Evolutionary conservation across 305 asterid genomes (phyloP).

Genomic region (Fraxinus sp.): DNA sequence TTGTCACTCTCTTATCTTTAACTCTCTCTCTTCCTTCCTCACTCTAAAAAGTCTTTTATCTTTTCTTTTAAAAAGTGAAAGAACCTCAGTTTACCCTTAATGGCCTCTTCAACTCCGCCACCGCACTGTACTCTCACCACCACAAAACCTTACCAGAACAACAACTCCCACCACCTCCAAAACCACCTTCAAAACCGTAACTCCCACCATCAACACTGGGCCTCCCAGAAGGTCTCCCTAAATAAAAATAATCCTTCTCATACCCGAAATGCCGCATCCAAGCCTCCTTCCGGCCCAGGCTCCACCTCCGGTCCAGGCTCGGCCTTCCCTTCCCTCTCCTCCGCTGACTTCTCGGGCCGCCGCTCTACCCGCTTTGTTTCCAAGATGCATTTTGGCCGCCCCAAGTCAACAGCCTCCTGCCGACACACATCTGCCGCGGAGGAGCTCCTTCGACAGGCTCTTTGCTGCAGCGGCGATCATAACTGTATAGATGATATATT

Average conservation of each 20-base stretch:
- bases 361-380: conserved; percentile 90
- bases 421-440: conserved; percentile 77
- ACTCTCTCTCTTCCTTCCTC: neutral
- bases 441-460: conserved; percentile 53
- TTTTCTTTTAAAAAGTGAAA: neutral
- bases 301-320: conserved; percentile 31
- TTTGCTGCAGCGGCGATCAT: conserved; percentile 38
- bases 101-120: conserved; percentile 96
- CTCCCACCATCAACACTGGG: conserved; percentile 41
- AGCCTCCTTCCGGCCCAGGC: conserved; percentile 39
- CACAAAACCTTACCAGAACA: conserved; percentile 67
- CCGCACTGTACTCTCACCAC: conserved; percentile 74
- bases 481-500: conserved; percentile 41
- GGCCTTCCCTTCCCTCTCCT: conserved; percentile 40
- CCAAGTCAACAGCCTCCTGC: conserved; percentile 46
- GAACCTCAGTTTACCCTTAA: conserved; percentile 12
- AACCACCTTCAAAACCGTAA: conserved; percentile 37
- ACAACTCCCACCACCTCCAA: conserved; percentile 42
- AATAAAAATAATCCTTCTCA: conserved; percentile 38
- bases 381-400: conserved; percentile 85
- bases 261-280: conserved; percentile 29
- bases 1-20: neutral
- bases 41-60: neutral
- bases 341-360: conserved; percentile 74
- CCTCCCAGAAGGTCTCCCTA: conserved; percentile 50